These are phyloP conservation scores for Thermothelomyces thermophilus DNA, from an alignment of 2,329 filamentous ascomycete species.

Conservation along the genomic window DNA sequence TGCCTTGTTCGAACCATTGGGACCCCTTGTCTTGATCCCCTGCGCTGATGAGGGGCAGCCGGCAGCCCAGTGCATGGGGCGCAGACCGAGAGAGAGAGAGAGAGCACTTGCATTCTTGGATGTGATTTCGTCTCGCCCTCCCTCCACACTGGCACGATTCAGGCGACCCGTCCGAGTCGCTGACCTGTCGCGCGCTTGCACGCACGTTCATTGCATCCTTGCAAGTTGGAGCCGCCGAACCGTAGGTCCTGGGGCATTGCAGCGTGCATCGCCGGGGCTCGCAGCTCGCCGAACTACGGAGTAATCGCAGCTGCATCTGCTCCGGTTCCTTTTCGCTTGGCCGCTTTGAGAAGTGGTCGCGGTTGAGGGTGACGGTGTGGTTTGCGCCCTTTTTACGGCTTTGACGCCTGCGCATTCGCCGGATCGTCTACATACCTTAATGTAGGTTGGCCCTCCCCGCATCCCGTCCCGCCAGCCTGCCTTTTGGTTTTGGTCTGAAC, in stretches of 20 bases:
- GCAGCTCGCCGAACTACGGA: not conserved
- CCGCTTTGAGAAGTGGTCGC: slow-evolving; percentile 3
- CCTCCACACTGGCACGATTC: slow-evolving; percentile 13
- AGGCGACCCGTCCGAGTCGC: slow-evolving; percentile 1
- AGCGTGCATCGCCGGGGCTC: not conserved
- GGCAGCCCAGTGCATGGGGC: slow-evolving; percentile 3
- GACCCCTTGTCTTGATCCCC: slow-evolving; percentile 3
- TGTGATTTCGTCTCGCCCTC: slow-evolving; percentile 20
- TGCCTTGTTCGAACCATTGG: slow-evolving; percentile 10
- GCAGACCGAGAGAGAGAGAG: too few species aligned
- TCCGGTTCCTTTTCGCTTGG: slow-evolving; percentile 6
- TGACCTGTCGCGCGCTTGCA: slow-evolving; percentile 7
- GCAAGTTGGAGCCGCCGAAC: not conserved
- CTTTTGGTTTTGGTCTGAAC: not conserved
- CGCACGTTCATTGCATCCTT: not conserved
- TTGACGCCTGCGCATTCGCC: not conserved
- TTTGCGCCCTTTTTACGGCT: slow-evolving; percentile 10
- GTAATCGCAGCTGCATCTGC: not conserved
- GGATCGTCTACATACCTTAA: too few species aligned
- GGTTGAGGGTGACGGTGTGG: slow-evolving; percentile 6
- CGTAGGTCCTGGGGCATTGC: slow-evolving; percentile 6
- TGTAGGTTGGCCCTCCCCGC: slow-evolving; percentile 1
- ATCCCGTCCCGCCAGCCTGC: not conserved
- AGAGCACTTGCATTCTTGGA: slow-evolving; percentile 13
- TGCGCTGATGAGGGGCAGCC: slow-evolving; percentile 17